A percentile compares a stretch with the other conserved stretches of the same genome.
phyloP scores from a whole-genome alignment of 768 basidiomycete species.

The Pulveroboletus frians region DNA sequence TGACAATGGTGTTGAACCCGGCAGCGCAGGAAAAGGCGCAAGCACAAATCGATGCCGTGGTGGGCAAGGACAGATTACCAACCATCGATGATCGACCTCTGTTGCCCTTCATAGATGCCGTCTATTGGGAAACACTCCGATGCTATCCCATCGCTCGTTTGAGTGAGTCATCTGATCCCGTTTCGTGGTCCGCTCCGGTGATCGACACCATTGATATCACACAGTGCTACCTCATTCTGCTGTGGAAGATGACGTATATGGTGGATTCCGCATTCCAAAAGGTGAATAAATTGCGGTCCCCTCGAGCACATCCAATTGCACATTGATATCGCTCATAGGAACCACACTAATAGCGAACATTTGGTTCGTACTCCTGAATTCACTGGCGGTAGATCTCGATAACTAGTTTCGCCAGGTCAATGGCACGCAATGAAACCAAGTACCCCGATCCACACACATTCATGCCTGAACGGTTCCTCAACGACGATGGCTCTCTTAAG shows the following conservation, averaged over 20 bases:
- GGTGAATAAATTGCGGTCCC: neutral
- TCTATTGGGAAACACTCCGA: constrained; percentile 3
- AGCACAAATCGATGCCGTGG: constrained; percentile 4
- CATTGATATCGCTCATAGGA: neutral
- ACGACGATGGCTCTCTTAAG: constrained; percentile 18
- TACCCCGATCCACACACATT: constrained; percentile 34
- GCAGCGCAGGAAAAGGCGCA: constrained; percentile 6
- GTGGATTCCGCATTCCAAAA: constrained; percentile 46
- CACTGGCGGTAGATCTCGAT: neutral
- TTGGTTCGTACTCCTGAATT: constrained; percentile 2
- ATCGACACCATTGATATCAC: neutral
- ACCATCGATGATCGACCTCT: constrained; percentile 8
- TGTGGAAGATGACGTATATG: constrained; percentile 38
- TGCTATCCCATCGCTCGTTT: neutral
- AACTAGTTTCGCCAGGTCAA: constrained; percentile 3
- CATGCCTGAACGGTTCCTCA: constrained; percentile 36
- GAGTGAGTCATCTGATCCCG: neutral
- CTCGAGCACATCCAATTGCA: neutral
- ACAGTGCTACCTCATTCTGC: constrained; percentile 23
- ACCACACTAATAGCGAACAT: constrained; percentile 3
- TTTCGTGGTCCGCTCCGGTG: too few species aligned
- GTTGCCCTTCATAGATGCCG: constrained; percentile 7
- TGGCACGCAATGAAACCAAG: constrained; percentile 21
- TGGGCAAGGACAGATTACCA: constrained; percentile 4
- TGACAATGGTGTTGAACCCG: constrained; percentile 7